Evolutionary conservation across 768 basidiomycete genomes (phyloP), one percentile per base, ranked within the genome.

Genomic region (Agaricus subrufescens): DNA sequence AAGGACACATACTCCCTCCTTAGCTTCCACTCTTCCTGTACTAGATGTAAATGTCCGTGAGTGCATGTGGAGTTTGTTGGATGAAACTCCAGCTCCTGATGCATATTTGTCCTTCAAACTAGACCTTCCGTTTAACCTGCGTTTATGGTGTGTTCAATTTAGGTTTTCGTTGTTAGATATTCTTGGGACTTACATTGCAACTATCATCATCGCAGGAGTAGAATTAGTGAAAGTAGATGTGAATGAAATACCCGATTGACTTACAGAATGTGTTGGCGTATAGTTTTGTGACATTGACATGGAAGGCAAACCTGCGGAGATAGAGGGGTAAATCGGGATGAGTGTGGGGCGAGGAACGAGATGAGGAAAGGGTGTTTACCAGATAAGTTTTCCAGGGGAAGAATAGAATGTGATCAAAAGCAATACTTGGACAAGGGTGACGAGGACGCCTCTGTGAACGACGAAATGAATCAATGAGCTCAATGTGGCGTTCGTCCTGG

Each of bases 241-340:
- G 31, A 50, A 50, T 12, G 83, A n/a, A 19, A 34, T 8, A 34
- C 34, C 7, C 11, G 34, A 34, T 34, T 4, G 23, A 71, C 78
- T 69, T 52, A 78, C 78, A 78, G 63, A 78, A 78, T 1, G 76
- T 77, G 57, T 78, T 78, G 15, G 74, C 77, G 58, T 79, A 79
- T 7, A 79, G 65, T 45, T 75, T 77, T 4, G 77, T 78, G 8
- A 78, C 73, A 54, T 77, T 77, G 56, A 78, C 67, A 56, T 79
- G 77, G 57, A 79, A 71, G 0, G 77, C 73, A 47, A 79, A 64
- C 78, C 77, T 79, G 25, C 11, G 34, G 2, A 8, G 19, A 6
- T n/a, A 11, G 7, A 31, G n/a, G 14, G 46, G n/a, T n/a, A 14
- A 15, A 31, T 30, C 3, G 7, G 11, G 30, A 15, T 1, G 30